Conservation (phyloP, 495 filamentous ascomycete genomes). For the Tuber borchii region DNA sequence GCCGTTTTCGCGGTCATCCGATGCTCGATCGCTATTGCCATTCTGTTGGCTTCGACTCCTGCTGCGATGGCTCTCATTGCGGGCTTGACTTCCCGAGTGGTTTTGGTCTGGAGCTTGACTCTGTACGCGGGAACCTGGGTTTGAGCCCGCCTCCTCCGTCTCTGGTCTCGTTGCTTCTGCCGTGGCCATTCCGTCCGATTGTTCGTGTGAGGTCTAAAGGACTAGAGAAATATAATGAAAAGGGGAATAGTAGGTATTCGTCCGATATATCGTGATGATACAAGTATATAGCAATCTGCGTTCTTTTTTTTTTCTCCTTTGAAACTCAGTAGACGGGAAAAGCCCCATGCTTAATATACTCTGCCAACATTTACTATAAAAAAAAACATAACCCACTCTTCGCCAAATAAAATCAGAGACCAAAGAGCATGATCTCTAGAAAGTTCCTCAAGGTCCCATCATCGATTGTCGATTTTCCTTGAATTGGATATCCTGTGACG, state of each 20-base stretch:
- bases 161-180: slow-evolving; percentile 23
- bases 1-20: slow-evolving; percentile 4
- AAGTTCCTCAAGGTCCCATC: not conserved
- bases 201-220: not conserved
- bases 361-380: not conserved
- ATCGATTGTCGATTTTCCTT: not conserved
- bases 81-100: too few species aligned
- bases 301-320: not conserved
- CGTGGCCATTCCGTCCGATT: slow-evolving; percentile 11
- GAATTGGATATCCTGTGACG: not conserved
- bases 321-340: not conserved
- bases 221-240: not conserved
- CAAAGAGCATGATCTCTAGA: not conserved
- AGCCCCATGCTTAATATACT: not conserved
- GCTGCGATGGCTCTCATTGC: not conserved
- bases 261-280: not conserved
- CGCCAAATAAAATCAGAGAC: not conserved
- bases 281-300: not conserved
- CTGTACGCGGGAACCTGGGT: not conserved
- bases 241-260: not conserved
- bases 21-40: not conserved
- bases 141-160: not conserved
- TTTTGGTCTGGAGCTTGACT: too few species aligned
- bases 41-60: not conserved
- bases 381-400: not conserved